phyloP scores from a whole-genome alignment of 2,329 filamentous ascomycete genomes.

The Calonectria henricotiae region DNA sequence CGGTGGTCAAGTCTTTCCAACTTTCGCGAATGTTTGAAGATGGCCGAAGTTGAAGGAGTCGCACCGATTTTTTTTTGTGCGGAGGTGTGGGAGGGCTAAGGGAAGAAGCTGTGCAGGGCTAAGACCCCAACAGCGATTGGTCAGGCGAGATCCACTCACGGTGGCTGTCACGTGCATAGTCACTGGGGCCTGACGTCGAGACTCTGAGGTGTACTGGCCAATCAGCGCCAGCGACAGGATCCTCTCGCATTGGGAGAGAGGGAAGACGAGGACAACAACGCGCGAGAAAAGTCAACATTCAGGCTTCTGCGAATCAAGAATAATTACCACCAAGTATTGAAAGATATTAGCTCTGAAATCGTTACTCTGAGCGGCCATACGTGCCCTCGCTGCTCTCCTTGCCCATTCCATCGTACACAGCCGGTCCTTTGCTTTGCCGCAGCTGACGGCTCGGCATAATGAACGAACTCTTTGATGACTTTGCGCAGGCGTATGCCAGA shows the following conservation, averaged over 20 bases:
- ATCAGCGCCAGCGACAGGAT: slow-evolving; percentile 44
- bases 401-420: slow-evolving; percentile 16
- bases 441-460: slow-evolving; percentile 63
- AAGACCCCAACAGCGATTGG: slow-evolving; percentile 59
- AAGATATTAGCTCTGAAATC: slow-evolving; percentile 18
- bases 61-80: slow-evolving; percentile 63
- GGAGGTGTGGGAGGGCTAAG: slow-evolving; percentile 61
- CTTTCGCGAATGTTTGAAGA: slow-evolving; percentile 62
- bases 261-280: slow-evolving; percentile 28
- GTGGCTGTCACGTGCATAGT: slow-evolving; percentile 47
- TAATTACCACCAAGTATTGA: slow-evolving; percentile 32
- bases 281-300: slow-evolving; percentile 14
- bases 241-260: slow-evolving; percentile 27
- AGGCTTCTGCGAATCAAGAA: slow-evolving; percentile 26
- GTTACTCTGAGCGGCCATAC: background rate
- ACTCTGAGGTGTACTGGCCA: slow-evolving; percentile 39
- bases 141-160: slow-evolving; percentile 39
- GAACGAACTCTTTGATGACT: slow-evolving; percentile 82
- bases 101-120: slow-evolving; percentile 58
- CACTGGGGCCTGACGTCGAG: slow-evolving; percentile 19
- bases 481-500: slow-evolving; percentile 77
- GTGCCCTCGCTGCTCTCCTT: background rate
- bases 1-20: slow-evolving; percentile 64
- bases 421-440: background rate
- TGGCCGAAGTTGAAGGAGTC: slow-evolving; percentile 60